Base-by-base conservation (phyloP, 495 filamentous ascomycete genomes). In the Trichocladium uniseriatum region DNA sequence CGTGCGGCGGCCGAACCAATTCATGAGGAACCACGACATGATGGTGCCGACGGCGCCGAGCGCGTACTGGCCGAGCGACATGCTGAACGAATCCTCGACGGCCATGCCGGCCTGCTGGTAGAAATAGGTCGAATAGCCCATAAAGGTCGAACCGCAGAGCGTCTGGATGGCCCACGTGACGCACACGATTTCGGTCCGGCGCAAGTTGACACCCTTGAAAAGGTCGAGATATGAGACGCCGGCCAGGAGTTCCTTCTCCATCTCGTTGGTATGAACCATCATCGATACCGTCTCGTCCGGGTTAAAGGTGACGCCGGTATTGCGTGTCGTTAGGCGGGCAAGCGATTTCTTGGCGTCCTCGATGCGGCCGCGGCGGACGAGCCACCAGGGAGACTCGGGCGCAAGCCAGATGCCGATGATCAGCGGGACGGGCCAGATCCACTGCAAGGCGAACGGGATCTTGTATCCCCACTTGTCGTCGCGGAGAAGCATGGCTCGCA, bases 381-480 rank as follows among this genome's bases (percentile, higher is more conserved):
- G 68, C 84, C 84, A 88, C 79, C 84, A 88, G 0, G 86, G 86
- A 0, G 79, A 83, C 61, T 90, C 86, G 0, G 86, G 86, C 1
- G 83, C 82, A 28, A 85, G 71, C 35, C 63, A 68, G 18, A 81
- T 76, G 24, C 72, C 79, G 52, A 82, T 71, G 41, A 80, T 62
- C n/a, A 87, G 67, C 0, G 80, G 73, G 27, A 77, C 48, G 0
- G 77, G 78, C 75, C 81, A 86, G 61, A 84, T 73, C 83, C 83
- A 87, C 59, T 85, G 80, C 29, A 84, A 35, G n/a, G 70, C 77
- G 49, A 81, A 82, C 0, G 80, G 80, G 51, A 62, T 75, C 9
- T 77, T 69, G 62, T 80, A 85, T 6, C 73, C 71, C 79, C 75
- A 80, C 55, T 81, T 60, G 48, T 72, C 74, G n/a, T n/a, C n/a